These are phyloP conservation scores for Pisolithus tinctorius DNA, from an alignment of 768 basidiomycete genomes.

Conservation along the genomic window DNA sequence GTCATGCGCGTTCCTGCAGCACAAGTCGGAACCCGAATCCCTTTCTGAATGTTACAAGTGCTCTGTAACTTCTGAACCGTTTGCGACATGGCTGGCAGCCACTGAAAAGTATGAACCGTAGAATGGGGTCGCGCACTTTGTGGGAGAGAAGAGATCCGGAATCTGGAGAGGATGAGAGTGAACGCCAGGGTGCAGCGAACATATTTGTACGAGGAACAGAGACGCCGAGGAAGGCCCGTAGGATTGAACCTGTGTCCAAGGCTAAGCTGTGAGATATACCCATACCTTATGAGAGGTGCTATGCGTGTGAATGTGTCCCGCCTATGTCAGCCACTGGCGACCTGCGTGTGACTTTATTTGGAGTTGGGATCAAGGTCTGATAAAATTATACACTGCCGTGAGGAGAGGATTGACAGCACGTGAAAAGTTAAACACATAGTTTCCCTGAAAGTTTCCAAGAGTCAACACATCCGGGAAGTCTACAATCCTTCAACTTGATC, in stretches of 20 bases:
- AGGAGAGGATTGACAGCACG: too few relatives aligned
- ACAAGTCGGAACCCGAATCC: too few relatives aligned
- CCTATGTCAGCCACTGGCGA: too few relatives aligned
- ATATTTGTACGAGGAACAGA: not conserved
- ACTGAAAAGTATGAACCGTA: not conserved
- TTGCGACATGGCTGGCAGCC: constrained; percentile 3
- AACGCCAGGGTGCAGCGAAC: not conserved
- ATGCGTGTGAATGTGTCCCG: too few relatives aligned
- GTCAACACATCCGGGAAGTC: too few relatives aligned
- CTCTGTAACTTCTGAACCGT: not conserved
- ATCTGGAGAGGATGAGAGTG: not conserved
- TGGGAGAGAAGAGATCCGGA: not conserved
- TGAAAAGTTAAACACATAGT: too few relatives aligned
- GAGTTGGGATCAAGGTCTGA: too few relatives aligned
- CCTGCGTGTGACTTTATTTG: too few relatives aligned
- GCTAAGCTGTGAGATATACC: not conserved
- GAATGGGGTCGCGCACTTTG: not conserved
- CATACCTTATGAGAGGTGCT: too few relatives aligned
- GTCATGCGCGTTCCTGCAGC: not conserved
- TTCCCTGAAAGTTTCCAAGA: too few relatives aligned
- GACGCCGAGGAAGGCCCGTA: not conserved
- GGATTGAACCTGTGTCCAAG: not conserved
- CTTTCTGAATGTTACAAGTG: not conserved
- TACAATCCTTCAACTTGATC: too few relatives aligned
- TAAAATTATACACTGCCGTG: too few relatives aligned